Conservation (phyloP, 306 rosid species). For the Vigna nakashimae region DNA sequence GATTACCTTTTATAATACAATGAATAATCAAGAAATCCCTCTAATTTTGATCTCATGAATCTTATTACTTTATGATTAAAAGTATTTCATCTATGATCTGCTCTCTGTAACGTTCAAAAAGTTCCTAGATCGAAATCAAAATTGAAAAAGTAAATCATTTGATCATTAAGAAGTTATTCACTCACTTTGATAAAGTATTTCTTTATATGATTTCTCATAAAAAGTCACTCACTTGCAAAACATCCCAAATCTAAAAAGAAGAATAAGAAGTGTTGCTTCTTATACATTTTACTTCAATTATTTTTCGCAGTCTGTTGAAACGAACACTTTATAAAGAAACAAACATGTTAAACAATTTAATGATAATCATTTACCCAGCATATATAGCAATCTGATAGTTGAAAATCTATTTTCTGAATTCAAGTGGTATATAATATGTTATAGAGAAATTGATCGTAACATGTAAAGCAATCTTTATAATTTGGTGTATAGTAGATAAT, state of each 20-base stretch:
- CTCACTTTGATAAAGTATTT: conserved; percentile 37
- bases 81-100: background rate
- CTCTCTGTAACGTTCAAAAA: conserved; percentile 8
- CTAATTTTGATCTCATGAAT: background rate
- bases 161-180: background rate
- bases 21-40: too few relatives aligned
- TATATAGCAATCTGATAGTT: background rate
- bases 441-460: background rate
- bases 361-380: background rate
- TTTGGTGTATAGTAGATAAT: background rate
- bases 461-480: conserved; percentile 25
- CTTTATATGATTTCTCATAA: conserved; percentile 5
- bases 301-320: background rate
- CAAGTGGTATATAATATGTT: background rate
- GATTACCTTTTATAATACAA: too few relatives aligned
- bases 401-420: background rate
- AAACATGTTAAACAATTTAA: background rate
- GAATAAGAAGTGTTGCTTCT: background rate
- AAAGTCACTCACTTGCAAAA: background rate
- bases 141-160: conserved; percentile 3
- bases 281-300: background rate
- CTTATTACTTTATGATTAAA: background rate
- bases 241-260: background rate
- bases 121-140: conserved; percentile 13
- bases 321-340: background rate